Conservation (phyloP, 345 rosid species). For the Erysimum cheiranthoides region DNA sequence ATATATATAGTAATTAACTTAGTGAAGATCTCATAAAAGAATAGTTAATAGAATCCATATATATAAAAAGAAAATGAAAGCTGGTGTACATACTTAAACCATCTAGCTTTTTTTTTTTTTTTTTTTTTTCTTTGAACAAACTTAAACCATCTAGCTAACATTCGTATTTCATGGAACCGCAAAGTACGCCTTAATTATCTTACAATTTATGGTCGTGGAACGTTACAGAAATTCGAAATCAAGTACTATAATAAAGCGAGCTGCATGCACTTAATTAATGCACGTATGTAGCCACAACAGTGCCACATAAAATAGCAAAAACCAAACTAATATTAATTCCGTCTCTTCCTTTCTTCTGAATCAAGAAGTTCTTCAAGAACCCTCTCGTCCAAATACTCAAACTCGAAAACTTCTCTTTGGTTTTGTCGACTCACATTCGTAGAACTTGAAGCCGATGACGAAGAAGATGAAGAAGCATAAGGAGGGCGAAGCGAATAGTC, state of each 20-base stretch:
- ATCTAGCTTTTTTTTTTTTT: too few relatives aligned
- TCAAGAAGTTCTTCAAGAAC: slow-evolving; percentile 89
- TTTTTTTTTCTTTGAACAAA: too few relatives aligned
- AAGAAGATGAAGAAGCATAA: slow-evolving; percentile 20
- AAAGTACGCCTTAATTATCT: slow-evolving; percentile 6
- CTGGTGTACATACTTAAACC: not conserved
- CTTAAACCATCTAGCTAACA: not conserved
- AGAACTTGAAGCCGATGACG: slow-evolving; percentile 37
- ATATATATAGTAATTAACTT: not conserved
- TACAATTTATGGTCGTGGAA: slow-evolving; percentile 30
- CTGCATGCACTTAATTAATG: slow-evolving; percentile 42
- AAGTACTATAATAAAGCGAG: slow-evolving; percentile 24
- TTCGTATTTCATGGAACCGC: slow-evolving; percentile 26
- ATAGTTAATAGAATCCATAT: not conserved
- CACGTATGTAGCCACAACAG: slow-evolving; percentile 32
- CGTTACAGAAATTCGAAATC: slow-evolving; percentile 27
- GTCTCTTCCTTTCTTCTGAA: slow-evolving; percentile 63
- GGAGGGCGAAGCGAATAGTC: slow-evolving; percentile 46
- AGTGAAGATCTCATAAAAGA: not conserved
- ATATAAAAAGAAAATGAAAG: not conserved
- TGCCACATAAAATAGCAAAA: slow-evolving; percentile 19
- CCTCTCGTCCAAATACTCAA: slow-evolving; percentile 76
- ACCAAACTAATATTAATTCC: slow-evolving; percentile 27
- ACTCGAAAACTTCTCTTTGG: slow-evolving; percentile 67
- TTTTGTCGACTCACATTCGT: slow-evolving; percentile 36